These are phyloP conservation scores for Oryza brachyantha DNA, from an alignment of 176 grass and related monocot species.

Conservation along the genomic window DNA sequence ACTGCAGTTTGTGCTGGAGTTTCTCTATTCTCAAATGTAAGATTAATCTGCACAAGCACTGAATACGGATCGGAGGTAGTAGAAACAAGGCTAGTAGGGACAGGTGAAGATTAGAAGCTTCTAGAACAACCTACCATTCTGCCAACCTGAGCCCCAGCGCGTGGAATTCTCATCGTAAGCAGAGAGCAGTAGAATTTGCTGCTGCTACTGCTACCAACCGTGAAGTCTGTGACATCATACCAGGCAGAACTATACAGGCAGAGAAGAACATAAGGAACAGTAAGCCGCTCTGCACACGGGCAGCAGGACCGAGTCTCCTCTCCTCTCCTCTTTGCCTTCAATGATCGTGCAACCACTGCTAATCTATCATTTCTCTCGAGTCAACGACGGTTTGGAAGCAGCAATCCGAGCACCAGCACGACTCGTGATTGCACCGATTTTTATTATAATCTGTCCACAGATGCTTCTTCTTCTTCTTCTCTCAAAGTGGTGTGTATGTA, in stretches of 20 bases:
- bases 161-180: neutral
- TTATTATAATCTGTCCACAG: neutral
- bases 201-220: too few species aligned
- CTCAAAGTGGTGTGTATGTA: neutral
- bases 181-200: neutral
- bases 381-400: conserved; percentile 45
- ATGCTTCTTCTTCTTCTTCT: neutral
- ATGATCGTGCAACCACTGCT: neutral
- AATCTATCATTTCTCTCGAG: neutral
- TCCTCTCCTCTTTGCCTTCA: conserved; percentile 9
- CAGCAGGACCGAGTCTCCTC: conserved; percentile 18
- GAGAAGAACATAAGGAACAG: neutral
- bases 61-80: too few species aligned
- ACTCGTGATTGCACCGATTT: neutral
- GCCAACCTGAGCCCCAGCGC: neutral
- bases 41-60: too few species aligned
- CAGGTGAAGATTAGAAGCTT: neutral
- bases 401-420: conserved; percentile 12
- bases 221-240: too few species aligned
- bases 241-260: too few species aligned
- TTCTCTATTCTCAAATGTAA: too few species aligned
- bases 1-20: too few species aligned
- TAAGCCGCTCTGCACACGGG: neutral
- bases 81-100: neutral
- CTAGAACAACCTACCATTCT: neutral